Percentiles rank a stretch among this genome's conserved stretches.
These are phyloP conservation scores for Pogostemon cablin DNA, from an alignment of 257 asterid genomes.

Conservation along the genomic window DNA sequence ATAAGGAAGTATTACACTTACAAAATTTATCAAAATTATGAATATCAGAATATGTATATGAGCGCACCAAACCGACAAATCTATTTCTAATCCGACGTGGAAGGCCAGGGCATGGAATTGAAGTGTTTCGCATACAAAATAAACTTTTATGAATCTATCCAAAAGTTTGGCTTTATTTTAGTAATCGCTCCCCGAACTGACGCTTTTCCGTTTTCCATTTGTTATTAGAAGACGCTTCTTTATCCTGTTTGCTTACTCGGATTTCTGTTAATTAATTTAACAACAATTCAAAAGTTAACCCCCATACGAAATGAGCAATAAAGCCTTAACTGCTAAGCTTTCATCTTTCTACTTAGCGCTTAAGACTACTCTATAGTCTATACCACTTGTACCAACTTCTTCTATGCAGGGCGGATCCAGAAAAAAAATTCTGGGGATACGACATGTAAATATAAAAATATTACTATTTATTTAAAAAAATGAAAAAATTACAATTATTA, in stretches of 20 bases:
- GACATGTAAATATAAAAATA: too few species aligned
- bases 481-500: too few species aligned
- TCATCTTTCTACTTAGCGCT: constrained; percentile 24
- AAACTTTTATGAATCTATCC: constrained; percentile 21
- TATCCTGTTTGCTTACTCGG: constrained; percentile 19
- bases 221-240: constrained; percentile 20
- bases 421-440: too few species aligned
- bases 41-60: too few species aligned
- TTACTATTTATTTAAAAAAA: too few species aligned
- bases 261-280: constrained; percentile 12
- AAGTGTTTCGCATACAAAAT: constrained; percentile 31
- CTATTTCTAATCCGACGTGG: background rate
- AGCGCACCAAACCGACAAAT: too few species aligned
- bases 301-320: background rate
- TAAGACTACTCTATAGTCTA: background rate
- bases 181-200: constrained; percentile 4
- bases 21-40: too few species aligned
- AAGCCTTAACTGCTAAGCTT: constrained; percentile 38
- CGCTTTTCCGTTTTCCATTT: constrained; percentile 21
- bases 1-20: too few species aligned
- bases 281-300: constrained; percentile 6
- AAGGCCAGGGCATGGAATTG: background rate
- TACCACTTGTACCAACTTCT: background rate
- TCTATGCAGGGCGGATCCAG: too few species aligned
- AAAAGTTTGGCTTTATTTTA: constrained; percentile 11